Evolutionary conservation across 805 yeast species (phyloP).

Genomic region (Kockiozyma suomiensis): DNA sequence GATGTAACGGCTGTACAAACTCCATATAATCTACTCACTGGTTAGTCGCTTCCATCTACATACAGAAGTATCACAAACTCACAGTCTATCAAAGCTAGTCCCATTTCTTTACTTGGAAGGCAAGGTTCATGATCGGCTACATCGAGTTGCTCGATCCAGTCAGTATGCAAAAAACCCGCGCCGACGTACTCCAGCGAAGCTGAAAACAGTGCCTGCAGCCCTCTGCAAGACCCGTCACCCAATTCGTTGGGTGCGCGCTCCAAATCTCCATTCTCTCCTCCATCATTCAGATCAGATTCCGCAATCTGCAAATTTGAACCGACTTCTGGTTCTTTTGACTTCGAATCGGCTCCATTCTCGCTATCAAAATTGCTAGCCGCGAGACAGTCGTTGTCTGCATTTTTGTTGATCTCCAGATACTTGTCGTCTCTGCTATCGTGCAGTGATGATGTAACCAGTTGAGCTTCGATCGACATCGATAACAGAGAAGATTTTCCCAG

Average conservation of each 20-base stretch:
- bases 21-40: conserved; percentile 11
- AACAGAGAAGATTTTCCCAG: conserved; percentile 26
- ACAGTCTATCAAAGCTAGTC: conserved; percentile 10
- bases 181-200: conserved; percentile 25
- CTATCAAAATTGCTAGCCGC: no score
- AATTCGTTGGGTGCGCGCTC: not conserved
- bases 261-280: not conserved
- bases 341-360: no score
- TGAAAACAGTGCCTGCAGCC: conserved; percentile 4
- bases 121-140: not conserved
- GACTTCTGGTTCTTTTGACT: no score
- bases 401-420: no score
- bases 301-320: not conserved
- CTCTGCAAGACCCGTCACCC: conserved; percentile 3
- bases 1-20: conserved; percentile 6
- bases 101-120: conserved; percentile 4
- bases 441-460: conserved; percentile 6
- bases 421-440: not conserved
- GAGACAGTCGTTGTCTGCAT: no score
- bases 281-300: not conserved
- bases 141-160: conserved; percentile 18
- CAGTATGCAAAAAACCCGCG: conserved; percentile 7
- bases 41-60: not conserved
- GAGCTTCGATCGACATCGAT: conserved; percentile 27
- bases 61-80: not conserved